These are phyloP conservation scores for Coemansia sp. DNA, from an alignment of 192 early-diverging fungal species.

Conservation along the genomic window DNA sequence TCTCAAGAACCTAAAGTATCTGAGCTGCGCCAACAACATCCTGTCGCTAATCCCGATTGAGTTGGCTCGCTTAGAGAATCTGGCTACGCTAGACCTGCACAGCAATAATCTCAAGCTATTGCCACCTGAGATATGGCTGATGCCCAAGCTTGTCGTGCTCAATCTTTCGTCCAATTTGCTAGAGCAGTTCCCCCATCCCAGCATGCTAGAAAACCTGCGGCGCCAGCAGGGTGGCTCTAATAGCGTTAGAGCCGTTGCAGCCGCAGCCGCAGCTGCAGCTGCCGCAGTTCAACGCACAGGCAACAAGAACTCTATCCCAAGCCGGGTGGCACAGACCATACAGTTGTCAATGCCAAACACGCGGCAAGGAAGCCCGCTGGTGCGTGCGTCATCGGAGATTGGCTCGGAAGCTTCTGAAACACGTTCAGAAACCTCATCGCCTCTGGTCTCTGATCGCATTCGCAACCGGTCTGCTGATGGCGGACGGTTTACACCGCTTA, in stretches of 20 bases:
- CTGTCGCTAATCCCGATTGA: constrained; percentile 67
- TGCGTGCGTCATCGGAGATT: constrained; percentile 34
- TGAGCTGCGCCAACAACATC: constrained; percentile 69
- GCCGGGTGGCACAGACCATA: constrained; percentile 23
- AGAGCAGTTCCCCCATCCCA: constrained; percentile 76
- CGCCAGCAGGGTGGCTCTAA: constrained; percentile 50
- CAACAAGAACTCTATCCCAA: constrained; percentile 19
- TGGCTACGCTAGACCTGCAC: constrained; percentile 67
- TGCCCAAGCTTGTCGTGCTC: constrained; percentile 62
- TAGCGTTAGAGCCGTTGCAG: constrained; percentile 44
- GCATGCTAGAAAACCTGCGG: constrained; percentile 52
- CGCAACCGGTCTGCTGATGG: constrained; percentile 47
- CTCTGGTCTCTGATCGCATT: constrained; percentile 10
- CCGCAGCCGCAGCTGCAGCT: constrained; percentile 51
- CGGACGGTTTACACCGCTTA: constrained; percentile 23
- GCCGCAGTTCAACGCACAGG: constrained; percentile 45
- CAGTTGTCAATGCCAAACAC: constrained; percentile 36
- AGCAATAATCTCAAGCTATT: constrained; percentile 73
- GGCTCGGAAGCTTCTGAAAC: background rate
- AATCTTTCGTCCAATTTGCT: constrained; percentile 81
- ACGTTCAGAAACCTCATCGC: constrained; percentile 1
- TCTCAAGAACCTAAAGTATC: constrained; percentile 54
- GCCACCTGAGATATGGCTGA: constrained; percentile 76
- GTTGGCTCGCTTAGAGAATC: constrained; percentile 61
- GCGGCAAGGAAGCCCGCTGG: constrained; percentile 38